Percentiles rank a stretch among this genome's conserved stretches.
These are phyloP conservation scores for Coemansia sp. DNA, from an alignment of 192 early-diverging fungal species.

Conservation along the genomic window DNA sequence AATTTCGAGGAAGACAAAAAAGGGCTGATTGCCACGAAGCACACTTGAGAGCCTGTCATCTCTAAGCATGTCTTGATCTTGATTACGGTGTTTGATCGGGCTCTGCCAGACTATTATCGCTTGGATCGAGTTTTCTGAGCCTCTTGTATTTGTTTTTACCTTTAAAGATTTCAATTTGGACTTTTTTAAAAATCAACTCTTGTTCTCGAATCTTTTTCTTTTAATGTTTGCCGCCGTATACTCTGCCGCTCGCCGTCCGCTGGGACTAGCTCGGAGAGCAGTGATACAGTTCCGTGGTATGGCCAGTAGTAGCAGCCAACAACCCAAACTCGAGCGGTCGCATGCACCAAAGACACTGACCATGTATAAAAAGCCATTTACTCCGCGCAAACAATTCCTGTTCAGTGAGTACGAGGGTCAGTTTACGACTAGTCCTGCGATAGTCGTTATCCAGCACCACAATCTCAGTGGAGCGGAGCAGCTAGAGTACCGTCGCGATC, in stretches of 20 bases:
- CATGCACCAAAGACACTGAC: slow-evolving; percentile 44
- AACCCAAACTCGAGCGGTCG: slow-evolving; percentile 33
- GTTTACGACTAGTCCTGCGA: slow-evolving; percentile 23
- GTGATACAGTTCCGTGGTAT: slow-evolving; percentile 8
- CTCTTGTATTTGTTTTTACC: neutral
- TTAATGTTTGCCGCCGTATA: slow-evolving; percentile 13
- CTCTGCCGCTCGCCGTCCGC: neutral
- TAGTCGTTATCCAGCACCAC: slow-evolving; percentile 51
- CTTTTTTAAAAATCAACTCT: neutral
- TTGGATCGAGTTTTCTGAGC: neutral
- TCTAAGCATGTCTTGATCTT: neutral
- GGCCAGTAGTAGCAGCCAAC: slow-evolving; percentile 9
- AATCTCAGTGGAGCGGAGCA: slow-evolving; percentile 50
- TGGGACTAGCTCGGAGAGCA: slow-evolving; percentile 7
- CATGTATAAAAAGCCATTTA: slow-evolving; percentile 56
- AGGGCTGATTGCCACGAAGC: neutral
- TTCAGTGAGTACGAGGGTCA: slow-evolving; percentile 51
- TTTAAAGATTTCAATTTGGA: neutral
- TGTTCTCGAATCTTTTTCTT: neutral
- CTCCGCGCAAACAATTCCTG: slow-evolving; percentile 53
- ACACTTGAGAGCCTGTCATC: neutral
- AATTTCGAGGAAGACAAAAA: neutral
- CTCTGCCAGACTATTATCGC: neutral
- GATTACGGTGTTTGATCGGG: neutral
- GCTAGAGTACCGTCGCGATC: slow-evolving; percentile 26